Percentiles rank a stretch among this genome's conserved stretches.
phyloP scores from a whole-genome alignment of 148 eudicot genomes.

The Polygonum aviculare region DNA sequence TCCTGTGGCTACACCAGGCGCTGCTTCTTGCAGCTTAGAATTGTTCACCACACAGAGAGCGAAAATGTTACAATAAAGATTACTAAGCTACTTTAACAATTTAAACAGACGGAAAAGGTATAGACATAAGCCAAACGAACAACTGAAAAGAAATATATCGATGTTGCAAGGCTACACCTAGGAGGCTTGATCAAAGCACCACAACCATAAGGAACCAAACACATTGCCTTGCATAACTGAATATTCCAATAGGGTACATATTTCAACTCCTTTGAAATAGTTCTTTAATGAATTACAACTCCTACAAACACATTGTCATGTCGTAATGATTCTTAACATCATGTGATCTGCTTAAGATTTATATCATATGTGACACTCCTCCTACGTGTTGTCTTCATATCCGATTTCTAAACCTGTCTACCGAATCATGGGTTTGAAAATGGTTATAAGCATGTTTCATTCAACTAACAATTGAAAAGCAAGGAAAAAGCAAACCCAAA shows the following conservation, averaged over 20 bases:
- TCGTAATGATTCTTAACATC: not conserved
- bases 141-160: not conserved
- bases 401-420: not conserved
- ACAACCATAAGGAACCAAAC: not conserved
- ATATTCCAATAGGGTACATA: not conserved
- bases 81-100: not conserved
- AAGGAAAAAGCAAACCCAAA: not conserved
- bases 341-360: not conserved
- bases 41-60: constrained; percentile 28
- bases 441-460: no score
- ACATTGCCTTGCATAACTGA: not conserved
- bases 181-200: not conserved
- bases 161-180: not conserved
- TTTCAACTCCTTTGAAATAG: not conserved
- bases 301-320: not conserved
- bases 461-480: not conserved
- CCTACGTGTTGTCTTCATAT: not conserved
- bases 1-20: constrained; percentile 95
- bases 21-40: constrained; percentile 75
- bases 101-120: not conserved
- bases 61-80: not conserved
- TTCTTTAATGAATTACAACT: not conserved
- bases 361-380: not conserved
- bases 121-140: not conserved
- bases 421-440: not conserved